A percentile compares a stretch with the other conserved stretches of the same genome.
These are phyloP conservation scores for Brasenia schreberi DNA, from an alignment of 164 flowering plant species.

Conservation along the genomic window DNA sequence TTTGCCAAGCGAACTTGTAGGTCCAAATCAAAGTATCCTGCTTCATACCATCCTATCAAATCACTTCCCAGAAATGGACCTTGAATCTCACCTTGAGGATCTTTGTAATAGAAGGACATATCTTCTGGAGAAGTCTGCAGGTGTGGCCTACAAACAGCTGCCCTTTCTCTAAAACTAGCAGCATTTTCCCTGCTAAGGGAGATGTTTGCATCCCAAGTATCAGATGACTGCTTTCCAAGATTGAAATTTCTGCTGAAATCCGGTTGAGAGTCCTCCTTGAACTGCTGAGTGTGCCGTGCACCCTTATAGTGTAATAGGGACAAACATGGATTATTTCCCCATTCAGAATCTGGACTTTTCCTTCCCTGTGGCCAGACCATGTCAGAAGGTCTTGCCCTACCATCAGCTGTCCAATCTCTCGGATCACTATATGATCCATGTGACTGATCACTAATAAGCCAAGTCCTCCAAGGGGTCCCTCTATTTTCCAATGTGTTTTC, in stretches of 20 bases:
- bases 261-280: constrained; percentile 18
- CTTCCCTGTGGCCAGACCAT: constrained; percentile 31
- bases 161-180: constrained; percentile 3
- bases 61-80: constrained; percentile 93
- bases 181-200: constrained; percentile 3
- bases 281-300: constrained; percentile 24
- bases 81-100: constrained; percentile 88
- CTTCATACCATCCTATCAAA: constrained; percentile 95
- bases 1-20: constrained; percentile 59
- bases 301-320: constrained; percentile 20
- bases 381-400: constrained; percentile 26
- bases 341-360: too few species aligned
- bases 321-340: constrained; percentile 22
- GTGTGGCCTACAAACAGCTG: constrained; percentile 12
- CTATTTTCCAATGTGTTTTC: constrained; percentile 23
- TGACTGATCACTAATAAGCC: constrained; percentile 29
- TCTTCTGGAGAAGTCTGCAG: constrained; percentile 64
- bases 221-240: constrained; percentile 42
- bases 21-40: constrained; percentile 91
- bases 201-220: constrained; percentile 20
- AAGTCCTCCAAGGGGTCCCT: constrained; percentile 34
- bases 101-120: constrained; percentile 63
- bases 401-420: constrained; percentile 29
- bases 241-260: constrained; percentile 18
- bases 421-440: constrained; percentile 21